Evolutionary conservation across 306 rosid species (phyloP), one percentile per base, ranked within the genome.

Genomic region (Quercus parvula): DNA sequence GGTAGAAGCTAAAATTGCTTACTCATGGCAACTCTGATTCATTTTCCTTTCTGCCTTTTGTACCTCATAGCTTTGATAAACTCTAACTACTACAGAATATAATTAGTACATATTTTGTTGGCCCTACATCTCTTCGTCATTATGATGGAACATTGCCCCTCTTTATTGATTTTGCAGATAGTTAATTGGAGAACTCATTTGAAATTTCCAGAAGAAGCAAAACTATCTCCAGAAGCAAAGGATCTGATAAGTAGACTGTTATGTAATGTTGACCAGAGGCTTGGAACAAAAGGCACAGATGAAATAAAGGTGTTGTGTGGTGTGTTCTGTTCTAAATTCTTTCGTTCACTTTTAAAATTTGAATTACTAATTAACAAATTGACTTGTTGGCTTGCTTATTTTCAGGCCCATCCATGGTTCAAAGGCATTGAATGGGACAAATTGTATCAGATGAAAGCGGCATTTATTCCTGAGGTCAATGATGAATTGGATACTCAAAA

Each of bases 181-280:
- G 99, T 96, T 81, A 93, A 90, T 84, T 96, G 99, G 99, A 91
- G 94, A 89, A 88, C 87, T 46, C 89, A 96, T 88, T 86, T 96
- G 84, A 93, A 96, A 85, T 96, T 96, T 87, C 99, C 99, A 15
- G 99, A 96, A 82, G 99, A 96, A 88, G 98, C 97, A 61, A 90
- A 84, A 76, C 93, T 96, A 58, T 93, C 99, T 28, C 88, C 88
- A 20, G 98, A 96, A 74, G 97, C 99, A 35, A 96, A 90, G 88
- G 98, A 96, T 84, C 91, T 96, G 74, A 91, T 96, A 58, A 31
- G 97, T 82, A 89, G 86, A 87, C 96, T 96, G 69, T 84, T 96
- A 49, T 96, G 99, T 89, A 91, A 92, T 86, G 98, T 96, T 71
- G 97, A 91, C 22, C 97, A 89, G 85, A 90, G 99, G 85, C 96